Evolutionary conservation across 306 rosid species (phyloP), one percentile per base, ranked within the genome.

Genomic region (Canavalia gladiata): DNA sequence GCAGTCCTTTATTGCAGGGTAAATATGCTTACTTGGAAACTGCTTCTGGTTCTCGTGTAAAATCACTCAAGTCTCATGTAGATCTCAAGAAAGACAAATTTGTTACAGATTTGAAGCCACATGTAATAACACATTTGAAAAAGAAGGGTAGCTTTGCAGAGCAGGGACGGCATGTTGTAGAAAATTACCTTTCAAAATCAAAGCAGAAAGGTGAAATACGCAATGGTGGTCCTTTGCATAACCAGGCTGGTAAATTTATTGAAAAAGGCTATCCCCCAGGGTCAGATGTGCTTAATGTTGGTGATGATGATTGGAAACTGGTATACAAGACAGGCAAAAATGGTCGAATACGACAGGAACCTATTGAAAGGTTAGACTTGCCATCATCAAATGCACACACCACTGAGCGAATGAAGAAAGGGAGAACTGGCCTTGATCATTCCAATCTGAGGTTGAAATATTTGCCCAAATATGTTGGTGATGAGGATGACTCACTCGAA

Each of bases 131-230:
- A 47, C 84, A 82, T 25, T 73, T 92, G 71, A 88, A 80, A 67
- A 85, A 82, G 87, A 87, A 76, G 41, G 88, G 87, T 13, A 67
- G 88, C 74, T 86, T 82, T 83, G 72, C 74, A 72, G 95, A 89
- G 67, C 90, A 70, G 78, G 90, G 87, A 30, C 81, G 77, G 81
- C 87, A 55, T 41, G 87, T 86, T 67, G 84, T 60, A 60, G 94
- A 86, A n/a, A 89, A 81, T 52, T 84, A 78, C 77, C 55, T 87
- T 88, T 85, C 85, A 55, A 94, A 89, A 85, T 83, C 68, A 83
- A 96, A 90, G 89, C 88, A 84, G 88, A 92, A 88, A 87, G 95
- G 92, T 77, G 89, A 92, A 86, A 69, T 80, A 67, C 87, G 85
- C 76, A 88, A 88, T 18, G 79, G 83, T 35, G 79, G 85, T 68